A percentile compares a stretch with the other conserved stretches of the same genome.
phyloP scores from a whole-genome alignment of 2,329 filamentous ascomycete genomes.

The Zalaria sp. region DNA sequence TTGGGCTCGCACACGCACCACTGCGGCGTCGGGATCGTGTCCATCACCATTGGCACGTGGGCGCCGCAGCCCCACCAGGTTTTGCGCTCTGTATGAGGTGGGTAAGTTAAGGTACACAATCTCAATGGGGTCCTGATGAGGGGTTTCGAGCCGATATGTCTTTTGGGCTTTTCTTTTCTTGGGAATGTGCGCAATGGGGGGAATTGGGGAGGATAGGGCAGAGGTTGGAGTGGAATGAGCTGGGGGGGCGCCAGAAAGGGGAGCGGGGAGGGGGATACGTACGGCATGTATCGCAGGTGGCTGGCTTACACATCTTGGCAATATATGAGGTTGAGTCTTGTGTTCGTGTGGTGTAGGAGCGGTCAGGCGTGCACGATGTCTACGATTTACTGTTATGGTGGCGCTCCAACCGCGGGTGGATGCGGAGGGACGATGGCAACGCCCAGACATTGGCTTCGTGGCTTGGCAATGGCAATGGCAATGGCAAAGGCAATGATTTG shows the following conservation, averaged over 20 bases:
- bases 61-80: constrained; percentile 21
- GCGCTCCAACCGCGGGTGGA: too few relatives aligned
- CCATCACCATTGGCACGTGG: constrained; percentile 37
- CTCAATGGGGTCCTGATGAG: too few relatives aligned
- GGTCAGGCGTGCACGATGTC: too few relatives aligned
- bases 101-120: background rate
- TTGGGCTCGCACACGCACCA: constrained; percentile 54
- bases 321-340: background rate
- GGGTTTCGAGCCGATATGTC: too few relatives aligned
- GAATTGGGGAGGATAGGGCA: constrained; percentile 3
- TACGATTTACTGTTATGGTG: too few relatives aligned
- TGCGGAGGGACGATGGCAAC: too few relatives aligned
- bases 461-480: too few relatives aligned
- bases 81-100: constrained; percentile 12
- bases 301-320: constrained; percentile 49
- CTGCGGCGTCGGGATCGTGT: constrained; percentile 40
- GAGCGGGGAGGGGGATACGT: constrained; percentile 18
- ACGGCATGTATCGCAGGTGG: constrained; percentile 50
- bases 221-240: constrained; percentile 2
- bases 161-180: too few relatives aligned
- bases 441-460: too few relatives aligned
- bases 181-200: too few relatives aligned
- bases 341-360: too few relatives aligned
- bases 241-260: constrained; percentile 1
- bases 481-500: too few relatives aligned